phyloP scores from a whole-genome alignment of 225 moss, liverwort and hornwort genomes.

The Sphagnum contortum region DNA sequence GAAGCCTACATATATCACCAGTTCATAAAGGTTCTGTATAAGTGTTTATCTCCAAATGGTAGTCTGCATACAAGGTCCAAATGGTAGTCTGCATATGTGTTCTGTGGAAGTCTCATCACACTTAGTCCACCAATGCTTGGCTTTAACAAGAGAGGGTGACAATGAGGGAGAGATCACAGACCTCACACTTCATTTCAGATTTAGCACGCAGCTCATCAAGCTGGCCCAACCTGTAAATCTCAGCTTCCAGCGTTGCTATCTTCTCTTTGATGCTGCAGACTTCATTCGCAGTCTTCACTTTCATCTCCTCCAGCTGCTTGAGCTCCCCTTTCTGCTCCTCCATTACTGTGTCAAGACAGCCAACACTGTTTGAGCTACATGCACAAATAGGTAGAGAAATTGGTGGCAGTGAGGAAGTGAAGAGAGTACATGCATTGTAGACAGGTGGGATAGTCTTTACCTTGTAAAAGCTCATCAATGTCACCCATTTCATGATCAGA shows the following conservation, averaged over 20 bases:
- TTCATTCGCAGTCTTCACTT: conserved; percentile 35
- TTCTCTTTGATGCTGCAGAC: conserved; percentile 20
- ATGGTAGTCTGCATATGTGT: too few species aligned
- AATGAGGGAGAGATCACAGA: conserved; percentile 7
- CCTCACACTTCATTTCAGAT: conserved; percentile 42
- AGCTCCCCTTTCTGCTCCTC: conserved; percentile 46
- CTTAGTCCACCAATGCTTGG: too few species aligned
- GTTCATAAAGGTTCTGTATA: too few species aligned
- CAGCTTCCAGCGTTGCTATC: conserved; percentile 16
- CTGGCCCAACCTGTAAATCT: conserved; percentile 24
- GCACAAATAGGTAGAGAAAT: too few species aligned
- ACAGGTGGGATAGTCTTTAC: conserved; percentile 7
- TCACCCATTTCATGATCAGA: conserved; percentile 13
- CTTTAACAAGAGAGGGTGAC: too few species aligned
- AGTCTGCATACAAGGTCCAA: too few species aligned
- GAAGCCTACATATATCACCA: too few species aligned
- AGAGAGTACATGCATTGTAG: neutral
- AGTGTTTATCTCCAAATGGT: too few species aligned
- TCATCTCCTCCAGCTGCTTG: conserved; percentile 30
- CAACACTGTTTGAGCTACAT: too few species aligned
- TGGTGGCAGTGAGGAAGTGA: too few species aligned
- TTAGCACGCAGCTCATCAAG: conserved; percentile 23
- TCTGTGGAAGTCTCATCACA: too few species aligned
- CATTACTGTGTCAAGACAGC: conserved; percentile 17
- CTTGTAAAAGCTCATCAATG: conserved; percentile 36